phyloP scores from a whole-genome alignment of 352 stramenopile genomes.

The Phytophthora idaei region DNA sequence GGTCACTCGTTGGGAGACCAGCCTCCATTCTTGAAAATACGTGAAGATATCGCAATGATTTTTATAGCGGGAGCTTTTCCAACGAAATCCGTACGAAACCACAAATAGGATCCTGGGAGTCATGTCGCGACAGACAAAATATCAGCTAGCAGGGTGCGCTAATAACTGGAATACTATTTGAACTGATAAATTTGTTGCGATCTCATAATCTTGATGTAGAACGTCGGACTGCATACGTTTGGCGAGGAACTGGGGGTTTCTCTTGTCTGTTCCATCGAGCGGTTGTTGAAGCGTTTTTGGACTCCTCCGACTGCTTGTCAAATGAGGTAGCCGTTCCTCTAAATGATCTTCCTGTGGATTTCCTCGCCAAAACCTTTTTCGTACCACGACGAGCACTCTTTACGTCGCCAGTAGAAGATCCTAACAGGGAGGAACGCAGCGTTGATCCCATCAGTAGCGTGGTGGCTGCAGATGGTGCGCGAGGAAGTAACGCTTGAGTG shows the following conservation, averaged over 20 bases:
- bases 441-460: conserved; percentile 22
- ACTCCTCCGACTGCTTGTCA: conserved; percentile 27
- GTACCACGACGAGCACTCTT: conserved; percentile 7
- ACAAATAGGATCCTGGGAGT: conserved; percentile 1
- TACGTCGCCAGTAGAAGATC: background rate
- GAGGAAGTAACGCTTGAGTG: conserved; percentile 9
- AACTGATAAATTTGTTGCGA: too few species aligned
- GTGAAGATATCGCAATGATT: too few species aligned
- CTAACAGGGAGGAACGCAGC: background rate
- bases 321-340: conserved; percentile 4
- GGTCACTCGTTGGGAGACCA: conserved; percentile 58
- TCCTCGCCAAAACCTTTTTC: conserved; percentile 9
- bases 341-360: background rate
- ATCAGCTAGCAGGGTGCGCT: too few species aligned
- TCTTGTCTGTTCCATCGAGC: conserved; percentile 5
- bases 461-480: conserved; percentile 17
- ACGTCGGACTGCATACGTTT: conserved; percentile 1
- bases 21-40: conserved; percentile 47
- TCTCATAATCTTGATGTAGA: conserved; percentile 15
- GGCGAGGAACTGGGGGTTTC: conserved; percentile 2
- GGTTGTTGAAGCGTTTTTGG: conserved; percentile 10
- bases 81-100: conserved; percentile 7
- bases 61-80: background rate
- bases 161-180: background rate
- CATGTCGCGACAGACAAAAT: too few species aligned